A percentile compares a stretch with the other conserved stretches of the same genome.
Conservation (phyloP, 805 yeast genomes). For the Candida nitratophila region DNA sequence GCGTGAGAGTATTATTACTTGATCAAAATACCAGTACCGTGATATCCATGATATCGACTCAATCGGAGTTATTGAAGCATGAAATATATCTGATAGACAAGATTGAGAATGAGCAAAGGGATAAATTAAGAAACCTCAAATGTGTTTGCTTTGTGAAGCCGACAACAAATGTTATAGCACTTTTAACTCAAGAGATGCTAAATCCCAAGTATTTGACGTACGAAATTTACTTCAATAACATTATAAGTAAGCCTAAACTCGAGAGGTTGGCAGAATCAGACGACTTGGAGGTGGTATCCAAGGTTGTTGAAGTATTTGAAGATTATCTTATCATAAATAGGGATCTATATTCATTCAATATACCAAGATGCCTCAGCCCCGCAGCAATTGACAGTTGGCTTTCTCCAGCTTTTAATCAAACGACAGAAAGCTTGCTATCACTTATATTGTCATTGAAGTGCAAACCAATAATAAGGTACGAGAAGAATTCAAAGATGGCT, state of each 20-base stretch:
- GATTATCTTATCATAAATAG: conserved; percentile 73
- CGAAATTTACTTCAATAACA: conserved; percentile 71
- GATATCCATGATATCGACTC: conserved; percentile 85
- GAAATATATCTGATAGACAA: conserved; percentile 82
- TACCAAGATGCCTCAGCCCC: conserved; percentile 10
- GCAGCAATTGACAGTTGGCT: conserved; percentile 37
- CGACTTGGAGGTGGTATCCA: conserved; percentile 69
- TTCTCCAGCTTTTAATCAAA: conserved; percentile 32
- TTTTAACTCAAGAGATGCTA: conserved; percentile 58
- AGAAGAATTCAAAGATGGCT: conserved; percentile 58
- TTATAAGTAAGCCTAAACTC: conserved; percentile 65
- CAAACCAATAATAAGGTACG: conserved; percentile 76
- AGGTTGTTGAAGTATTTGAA: conserved; percentile 77
- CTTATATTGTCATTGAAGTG: conserved; percentile 63
- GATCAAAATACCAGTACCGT: conserved; percentile 77
- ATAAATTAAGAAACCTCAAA: conserved; percentile 69
- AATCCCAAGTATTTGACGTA: conserved; percentile 77
- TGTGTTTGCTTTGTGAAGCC: conserved; percentile 81
- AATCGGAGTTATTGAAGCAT: conserved; percentile 70
- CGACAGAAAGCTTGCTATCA: conserved; percentile 41
- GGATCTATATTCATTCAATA: conserved; percentile 41
- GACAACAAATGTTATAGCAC: conserved; percentile 50
- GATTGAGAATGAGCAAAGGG: conserved; percentile 52
- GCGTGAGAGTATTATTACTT: conserved; percentile 67
- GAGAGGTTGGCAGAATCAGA: conserved; percentile 90